Conservation (phyloP, 331 rosid genomes). For the Acacia concinna region DNA sequence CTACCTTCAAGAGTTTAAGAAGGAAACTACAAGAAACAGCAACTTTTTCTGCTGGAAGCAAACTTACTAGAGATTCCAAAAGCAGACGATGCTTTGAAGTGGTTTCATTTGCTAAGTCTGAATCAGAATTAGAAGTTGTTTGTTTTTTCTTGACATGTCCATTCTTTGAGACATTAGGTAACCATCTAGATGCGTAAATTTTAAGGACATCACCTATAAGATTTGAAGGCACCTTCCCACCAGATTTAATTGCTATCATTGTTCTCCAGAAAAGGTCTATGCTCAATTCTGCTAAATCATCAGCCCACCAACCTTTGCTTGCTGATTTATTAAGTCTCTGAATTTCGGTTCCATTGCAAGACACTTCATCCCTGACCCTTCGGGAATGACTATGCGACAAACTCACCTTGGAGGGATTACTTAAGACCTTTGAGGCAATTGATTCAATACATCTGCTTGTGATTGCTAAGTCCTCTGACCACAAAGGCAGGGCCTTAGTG, state of each 20-base stretch:
- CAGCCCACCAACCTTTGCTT: constrained; percentile 95
- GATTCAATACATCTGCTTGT: constrained; percentile 84
- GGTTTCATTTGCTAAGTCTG: constrained; percentile 51
- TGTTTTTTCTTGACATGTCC: constrained; percentile 38
- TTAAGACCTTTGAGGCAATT: constrained; percentile 67
- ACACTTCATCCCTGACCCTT: constrained; percentile 63
- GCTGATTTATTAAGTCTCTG: constrained; percentile 47
- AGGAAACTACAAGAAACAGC: constrained; percentile 86
- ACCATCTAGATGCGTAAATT: constrained; percentile 83
- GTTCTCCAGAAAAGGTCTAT: constrained; percentile 95
- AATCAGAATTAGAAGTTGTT: constrained; percentile 51
- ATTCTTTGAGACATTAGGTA: constrained; percentile 65
- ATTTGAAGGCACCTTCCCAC: constrained; percentile 60
- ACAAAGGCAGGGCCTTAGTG: constrained; percentile 67
- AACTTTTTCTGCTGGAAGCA: constrained; percentile 86
- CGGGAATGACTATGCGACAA: constrained; percentile 79
- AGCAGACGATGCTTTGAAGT: constrained; percentile 73
- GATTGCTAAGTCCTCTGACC: constrained; percentile 88
- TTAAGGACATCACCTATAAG: constrained; percentile 87
- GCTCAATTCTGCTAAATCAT: constrained; percentile 89
- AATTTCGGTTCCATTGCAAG: constrained; percentile 76
- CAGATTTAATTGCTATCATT: constrained; percentile 86
- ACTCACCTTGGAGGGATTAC: constrained; percentile 78
- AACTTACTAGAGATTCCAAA: constrained; percentile 83
- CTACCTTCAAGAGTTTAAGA: constrained; percentile 83